Conservation (phyloP, 352 stramenopile genomes). For the Vaucheria bursata region DNA sequence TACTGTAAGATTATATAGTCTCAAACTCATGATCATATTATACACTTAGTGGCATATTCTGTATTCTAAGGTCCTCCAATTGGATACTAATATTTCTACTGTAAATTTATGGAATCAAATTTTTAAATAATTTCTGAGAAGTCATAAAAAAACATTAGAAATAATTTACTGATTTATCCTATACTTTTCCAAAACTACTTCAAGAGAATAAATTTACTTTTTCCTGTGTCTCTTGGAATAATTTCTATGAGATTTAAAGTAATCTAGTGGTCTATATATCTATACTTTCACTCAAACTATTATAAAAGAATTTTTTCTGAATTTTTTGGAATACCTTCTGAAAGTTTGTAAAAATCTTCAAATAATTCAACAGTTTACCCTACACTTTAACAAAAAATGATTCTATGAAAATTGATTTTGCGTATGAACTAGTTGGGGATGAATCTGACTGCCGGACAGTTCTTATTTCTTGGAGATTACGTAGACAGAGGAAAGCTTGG, state of each 20-base stretch:
- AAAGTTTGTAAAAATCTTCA: not conserved
- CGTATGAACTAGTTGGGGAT: slow-evolving; percentile 28
- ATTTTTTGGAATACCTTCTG: not conserved
- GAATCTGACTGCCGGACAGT: slow-evolving; percentile 76
- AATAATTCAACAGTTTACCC: not conserved
- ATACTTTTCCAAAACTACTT: no score
- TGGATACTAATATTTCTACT: not conserved
- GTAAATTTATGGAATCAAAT: not conserved
- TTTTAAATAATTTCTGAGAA: no score
- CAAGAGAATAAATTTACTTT: no score
- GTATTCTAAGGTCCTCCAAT: not conserved
- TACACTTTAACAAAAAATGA: not conserved
- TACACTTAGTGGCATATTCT: not conserved
- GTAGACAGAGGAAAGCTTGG: slow-evolving; percentile 81
- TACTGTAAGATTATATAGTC: not conserved
- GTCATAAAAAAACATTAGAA: no score
- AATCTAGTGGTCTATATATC: not conserved
- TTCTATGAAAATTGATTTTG: not conserved
- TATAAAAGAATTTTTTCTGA: not conserved
- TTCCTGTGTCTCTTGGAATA: no score
- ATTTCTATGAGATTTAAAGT: not conserved
- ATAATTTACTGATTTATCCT: no score
- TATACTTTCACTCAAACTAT: not conserved
- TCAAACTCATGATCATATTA: not conserved
- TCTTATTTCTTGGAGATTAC: slow-evolving; percentile 84